Percentiles rank a stretch among this genome's conserved stretches.
Evolutionary conservation across 1,284 basidiomycete species (phyloP).

Genomic region (Ceratobasidium sp.): DNA sequence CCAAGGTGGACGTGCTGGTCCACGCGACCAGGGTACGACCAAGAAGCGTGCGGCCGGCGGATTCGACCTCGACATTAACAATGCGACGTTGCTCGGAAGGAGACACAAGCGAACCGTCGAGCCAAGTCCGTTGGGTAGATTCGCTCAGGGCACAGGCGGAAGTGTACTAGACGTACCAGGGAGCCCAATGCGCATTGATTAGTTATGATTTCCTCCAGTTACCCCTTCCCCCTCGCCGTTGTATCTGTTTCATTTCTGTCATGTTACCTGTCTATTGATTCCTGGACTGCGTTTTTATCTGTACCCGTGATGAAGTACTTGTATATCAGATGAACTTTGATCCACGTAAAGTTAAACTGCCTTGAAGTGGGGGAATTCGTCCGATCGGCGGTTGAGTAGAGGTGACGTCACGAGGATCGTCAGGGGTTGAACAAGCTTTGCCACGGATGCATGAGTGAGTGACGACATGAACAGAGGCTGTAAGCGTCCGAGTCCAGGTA

Average conservation of each 20-base stretch:
- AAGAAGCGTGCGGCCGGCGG: constrained; percentile 51
- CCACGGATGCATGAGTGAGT: no score
- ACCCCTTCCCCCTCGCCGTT: neutral
- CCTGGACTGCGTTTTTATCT: neutral
- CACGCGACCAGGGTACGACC: constrained; percentile 60
- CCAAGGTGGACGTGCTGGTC: constrained; percentile 77
- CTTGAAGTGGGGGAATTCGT: neutral
- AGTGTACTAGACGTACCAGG: constrained; percentile 25
- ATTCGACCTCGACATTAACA: constrained; percentile 85
- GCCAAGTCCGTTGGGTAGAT: constrained; percentile 49
- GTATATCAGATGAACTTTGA: neutral
- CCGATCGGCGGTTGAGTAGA: neutral
- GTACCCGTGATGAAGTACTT: neutral
- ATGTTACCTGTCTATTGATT: neutral
- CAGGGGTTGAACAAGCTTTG: neutral
- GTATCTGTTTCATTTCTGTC: neutral
- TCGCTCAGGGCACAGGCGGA: constrained; percentile 6
- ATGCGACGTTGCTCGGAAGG: constrained; percentile 81
- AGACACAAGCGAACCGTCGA: constrained; percentile 57
- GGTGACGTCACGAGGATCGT: neutral
- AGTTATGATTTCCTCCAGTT: neutral
- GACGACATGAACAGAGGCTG: neutral
- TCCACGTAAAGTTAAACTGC: neutral
- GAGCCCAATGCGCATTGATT: constrained; percentile 35
- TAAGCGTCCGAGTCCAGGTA: neutral